phyloP scores from a whole-genome alignment of 2,329 filamentous ascomycete genomes.

The Xylariaceae sp. region DNA sequence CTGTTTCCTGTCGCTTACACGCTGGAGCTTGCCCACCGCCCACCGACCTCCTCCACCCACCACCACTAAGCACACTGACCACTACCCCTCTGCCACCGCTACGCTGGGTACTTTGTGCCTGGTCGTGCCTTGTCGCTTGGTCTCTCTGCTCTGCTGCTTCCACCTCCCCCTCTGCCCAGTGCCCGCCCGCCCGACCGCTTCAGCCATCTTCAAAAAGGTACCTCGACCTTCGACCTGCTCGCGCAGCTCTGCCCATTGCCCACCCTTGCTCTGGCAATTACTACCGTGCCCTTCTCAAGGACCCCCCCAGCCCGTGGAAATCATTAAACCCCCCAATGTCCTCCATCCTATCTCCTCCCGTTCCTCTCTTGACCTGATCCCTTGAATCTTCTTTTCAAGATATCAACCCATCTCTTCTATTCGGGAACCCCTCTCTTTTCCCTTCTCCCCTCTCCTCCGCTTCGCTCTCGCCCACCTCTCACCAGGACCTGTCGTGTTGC shows the following conservation, averaged over 20 bases:
- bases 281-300: slow-evolving; percentile 6
- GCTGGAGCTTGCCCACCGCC: not conserved
- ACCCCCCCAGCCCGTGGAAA: slow-evolving; percentile 23
- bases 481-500: slow-evolving; percentile 24
- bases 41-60: not conserved
- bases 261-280: slow-evolving; percentile 19
- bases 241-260: too few species aligned
- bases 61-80: too few species aligned
- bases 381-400: slow-evolving; percentile 32
- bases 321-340: slow-evolving; percentile 31
- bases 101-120: too few species aligned
- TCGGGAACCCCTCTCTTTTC: slow-evolving; percentile 36
- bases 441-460: slow-evolving; percentile 31
- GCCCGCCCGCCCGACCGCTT: not conserved
- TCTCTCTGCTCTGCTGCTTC: too few species aligned
- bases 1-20: not conserved
- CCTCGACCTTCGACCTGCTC: too few species aligned
- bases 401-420: slow-evolving; percentile 26
- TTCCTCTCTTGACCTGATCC: slow-evolving; percentile 31
- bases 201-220: slow-evolving; percentile 11
- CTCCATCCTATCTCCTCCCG: slow-evolving; percentile 23
- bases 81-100: too few species aligned
- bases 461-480: slow-evolving; percentile 23
- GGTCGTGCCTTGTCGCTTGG: too few species aligned
- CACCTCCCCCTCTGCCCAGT: too few species aligned